Base-by-base conservation (phyloP, 192 early-diverging fungal species). In the Linderina pennispora region DNA sequence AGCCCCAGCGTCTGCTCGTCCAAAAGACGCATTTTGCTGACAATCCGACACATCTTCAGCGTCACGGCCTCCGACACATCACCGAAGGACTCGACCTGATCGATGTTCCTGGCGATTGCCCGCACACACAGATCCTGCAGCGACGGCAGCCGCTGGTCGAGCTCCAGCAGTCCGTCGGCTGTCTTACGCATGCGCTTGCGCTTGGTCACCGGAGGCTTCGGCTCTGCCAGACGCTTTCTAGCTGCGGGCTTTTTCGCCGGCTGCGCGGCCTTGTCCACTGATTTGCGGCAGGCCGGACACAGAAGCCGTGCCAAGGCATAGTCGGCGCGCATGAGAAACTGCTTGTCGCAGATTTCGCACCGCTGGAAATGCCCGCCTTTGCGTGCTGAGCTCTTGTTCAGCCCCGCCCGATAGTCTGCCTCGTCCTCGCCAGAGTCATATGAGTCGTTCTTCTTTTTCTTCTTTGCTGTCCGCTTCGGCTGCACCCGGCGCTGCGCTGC, bases 11-110 rank as follows among this genome's bases (percentile, higher is more conserved):
- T 90, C 1, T 71, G 49, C 20, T 65, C 58, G 24, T 77, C 80
- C 42, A 94, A 57, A 18, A 77, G 53, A 1, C 91, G 82, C 62
- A 82, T 77, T n/a, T 83, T 79, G 49, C 80, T 64, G 28, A 94
- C 84, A 41, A 94, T 89, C 34, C 76, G 83, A 45, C 82, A 79
- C 20, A 94, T 79, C 46, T 77, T 74, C 45, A 80, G 71, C 71
- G 89, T 74, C 53, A 80, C 85, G 20, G 75, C 42, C 2, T 61
- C 65, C 9, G 84, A 64, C 21, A 94, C 86, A 52, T 87, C 85
- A n/a, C 91, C 91, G 67, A 94, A 80, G 14, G 78, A 77, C 39
- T 91, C 89, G 0, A 94, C 84, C 52, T 79, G 78, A 40, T 91
- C 85, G 36, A 94, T 82, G 44, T 85, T 74, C 43, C 73, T 73